phyloP scores from a whole-genome alignment of 805 yeast species.

The Pichia cephalocereana region DNA sequence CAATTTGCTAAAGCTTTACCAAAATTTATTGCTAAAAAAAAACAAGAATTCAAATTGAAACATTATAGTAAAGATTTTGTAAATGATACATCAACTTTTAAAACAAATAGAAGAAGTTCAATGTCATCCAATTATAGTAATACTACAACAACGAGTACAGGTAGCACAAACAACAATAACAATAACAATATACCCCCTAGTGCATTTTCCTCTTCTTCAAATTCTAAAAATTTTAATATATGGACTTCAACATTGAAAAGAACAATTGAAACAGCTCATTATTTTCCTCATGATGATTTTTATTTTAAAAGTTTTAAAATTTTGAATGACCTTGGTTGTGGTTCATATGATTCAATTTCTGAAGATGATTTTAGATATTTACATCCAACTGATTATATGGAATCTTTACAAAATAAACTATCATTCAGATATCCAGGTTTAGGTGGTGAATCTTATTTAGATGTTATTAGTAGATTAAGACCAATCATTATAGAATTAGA shows the following conservation, averaged over 20 bases:
- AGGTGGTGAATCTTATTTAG: conserved; percentile 31
- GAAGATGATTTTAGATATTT: conserved; percentile 22
- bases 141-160: too few species aligned
- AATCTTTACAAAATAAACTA: conserved; percentile 23
- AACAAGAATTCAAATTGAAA: conserved; percentile 27
- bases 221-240: conserved; percentile 18
- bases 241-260: conserved; percentile 28
- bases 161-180: not conserved
- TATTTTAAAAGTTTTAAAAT: conserved; percentile 25
- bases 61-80: conserved; percentile 26
- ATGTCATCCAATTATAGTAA: not conserved
- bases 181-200: not conserved
- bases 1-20: conserved; percentile 28
- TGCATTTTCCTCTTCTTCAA: not conserved
- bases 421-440: conserved; percentile 28
- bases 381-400: conserved; percentile 21
- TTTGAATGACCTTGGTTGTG: conserved; percentile 29
- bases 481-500: conserved; percentile 30
- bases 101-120: conserved; percentile 4
- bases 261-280: conserved; percentile 25
- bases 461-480: conserved; percentile 26
- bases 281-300: conserved; percentile 23
- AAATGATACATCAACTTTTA: conserved; percentile 19
- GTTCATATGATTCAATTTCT: conserved; percentile 24
- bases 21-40: conserved; percentile 25